Evolutionary conservation across 306 rosid genomes (phyloP).

Genomic region (Mucuna pruriens): DNA sequence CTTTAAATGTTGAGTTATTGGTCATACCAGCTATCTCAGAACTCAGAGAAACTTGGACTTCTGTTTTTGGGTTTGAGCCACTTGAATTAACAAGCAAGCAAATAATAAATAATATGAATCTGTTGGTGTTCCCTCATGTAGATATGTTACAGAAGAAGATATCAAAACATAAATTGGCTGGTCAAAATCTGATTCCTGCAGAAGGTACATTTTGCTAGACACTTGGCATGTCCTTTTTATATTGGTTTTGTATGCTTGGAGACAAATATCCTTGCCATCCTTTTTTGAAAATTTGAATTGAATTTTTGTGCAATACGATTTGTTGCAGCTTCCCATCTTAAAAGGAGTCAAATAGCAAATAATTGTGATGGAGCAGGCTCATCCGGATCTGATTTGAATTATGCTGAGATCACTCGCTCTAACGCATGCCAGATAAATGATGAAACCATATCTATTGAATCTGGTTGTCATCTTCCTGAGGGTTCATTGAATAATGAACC

Average conservation of each 20-base stretch:
- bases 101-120: slow-evolving; percentile 64
- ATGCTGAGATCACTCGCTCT: slow-evolving; percentile 31
- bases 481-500: slow-evolving; percentile 36
- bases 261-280: slow-evolving; percentile 23
- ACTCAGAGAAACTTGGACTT: slow-evolving; percentile 83
- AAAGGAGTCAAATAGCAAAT: slow-evolving; percentile 33
- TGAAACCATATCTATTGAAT: slow-evolving; percentile 42
- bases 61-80: slow-evolving; percentile 80
- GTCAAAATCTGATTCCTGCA: slow-evolving; percentile 38
- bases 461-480: slow-evolving; percentile 35
- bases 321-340: slow-evolving; percentile 54
- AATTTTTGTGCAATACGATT: slow-evolving; percentile 16
- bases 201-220: slow-evolving; percentile 53
- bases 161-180: slow-evolving; percentile 37
- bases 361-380: slow-evolving; percentile 35
- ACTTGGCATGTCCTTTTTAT: slow-evolving; percentile 7
- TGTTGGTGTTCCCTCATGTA: slow-evolving; percentile 86
- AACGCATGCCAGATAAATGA: slow-evolving; percentile 41
- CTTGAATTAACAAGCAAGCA: slow-evolving; percentile 60
- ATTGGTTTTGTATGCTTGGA: slow-evolving; percentile 14
- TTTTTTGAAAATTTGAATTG: slow-evolving; percentile 28
- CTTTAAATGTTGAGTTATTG: slow-evolving; percentile 79
- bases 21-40: slow-evolving; percentile 92
- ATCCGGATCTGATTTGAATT: slow-evolving; percentile 43
- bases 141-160: slow-evolving; percentile 82